Evolutionary conservation across 768 basidiomycete species (phyloP), one percentile per base, ranked within the genome.

Genomic region (Leccinum boreale): DNA sequence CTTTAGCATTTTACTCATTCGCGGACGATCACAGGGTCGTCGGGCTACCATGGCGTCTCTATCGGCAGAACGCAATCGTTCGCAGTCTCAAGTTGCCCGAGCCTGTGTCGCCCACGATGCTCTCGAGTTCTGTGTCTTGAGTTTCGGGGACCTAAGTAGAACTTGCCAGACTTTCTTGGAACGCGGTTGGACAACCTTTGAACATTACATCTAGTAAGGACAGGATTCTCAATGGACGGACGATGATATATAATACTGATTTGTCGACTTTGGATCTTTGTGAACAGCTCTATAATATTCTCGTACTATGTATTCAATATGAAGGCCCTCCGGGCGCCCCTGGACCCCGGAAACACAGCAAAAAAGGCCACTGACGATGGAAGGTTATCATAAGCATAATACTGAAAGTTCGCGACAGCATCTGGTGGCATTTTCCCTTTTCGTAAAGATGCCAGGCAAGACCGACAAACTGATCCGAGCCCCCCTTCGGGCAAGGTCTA

Each of bases 31-130:
- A 14, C 9, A 60, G 59, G n/a, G 36, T 29, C 36, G 28, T 53
- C n/a, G 29, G 49, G 24, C 48, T 44, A 33, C 56, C 59, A 2
- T 60, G 59, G 52, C 59, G 45, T 19, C 48, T 60, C 36, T 51
- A 28, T 19, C 29, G 36, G 10, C 58, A 52, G 47, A 26, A 59
- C 12, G 55, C 50, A 2, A 59, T 57, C 24, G 52, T 57, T 15
- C 58, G 23, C 14, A 49, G 55, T 28, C 46, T 59, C 17, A 52
- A 49, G 36, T 8, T 31, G 4, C 35, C 58, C 19, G 28, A 48
- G 19, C 10, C 52, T 17, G 49, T 33, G 29, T 50, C 12, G 19
- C 29, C 29, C 31, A 33, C 49, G 4, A 14, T 10, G 23, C 48
- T 17, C 4, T 26, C 26, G 26, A 21, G 17, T 8, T n/a, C 47